Evolutionary conservation across 805 yeast species (phyloP).

Genomic region (Starmerella davenportii): DNA sequence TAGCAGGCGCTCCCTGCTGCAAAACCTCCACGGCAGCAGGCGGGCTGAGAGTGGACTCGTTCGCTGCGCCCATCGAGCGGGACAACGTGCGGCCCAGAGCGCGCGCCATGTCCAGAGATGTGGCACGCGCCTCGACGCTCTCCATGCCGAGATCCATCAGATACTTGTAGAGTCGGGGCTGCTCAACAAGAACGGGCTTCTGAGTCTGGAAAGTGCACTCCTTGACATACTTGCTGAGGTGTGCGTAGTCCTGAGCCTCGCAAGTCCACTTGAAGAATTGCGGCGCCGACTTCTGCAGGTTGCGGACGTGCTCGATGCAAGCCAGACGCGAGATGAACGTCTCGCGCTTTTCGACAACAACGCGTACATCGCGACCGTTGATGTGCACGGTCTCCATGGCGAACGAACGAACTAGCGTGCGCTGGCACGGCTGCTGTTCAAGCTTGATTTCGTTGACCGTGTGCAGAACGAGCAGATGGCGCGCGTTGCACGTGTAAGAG

Average conservation of each 20-base stretch:
- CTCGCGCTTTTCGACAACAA: constrained; percentile 13
- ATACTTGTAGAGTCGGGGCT: constrained; percentile 20
- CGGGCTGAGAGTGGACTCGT: constrained; percentile 19
- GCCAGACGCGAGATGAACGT: constrained; percentile 12
- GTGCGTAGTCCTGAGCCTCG: constrained; percentile 26
- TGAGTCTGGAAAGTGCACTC: constrained; percentile 23
- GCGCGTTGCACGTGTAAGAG: constrained; percentile 24
- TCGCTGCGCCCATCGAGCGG: background rate
- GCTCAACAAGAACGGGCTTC: constrained; percentile 25
- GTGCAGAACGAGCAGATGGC: constrained; percentile 26
- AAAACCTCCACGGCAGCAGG: constrained; percentile 3
- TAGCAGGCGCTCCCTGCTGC: no score
- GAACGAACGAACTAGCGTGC: background rate
- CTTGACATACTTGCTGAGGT: constrained; percentile 21
- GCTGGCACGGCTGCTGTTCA: background rate
- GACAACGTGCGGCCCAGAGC: background rate
- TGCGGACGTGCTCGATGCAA: background rate
- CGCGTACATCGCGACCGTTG: constrained; percentile 7
- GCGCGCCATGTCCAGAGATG: constrained; percentile 28
- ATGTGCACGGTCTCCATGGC: background rate
- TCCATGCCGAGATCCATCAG: constrained; percentile 15
- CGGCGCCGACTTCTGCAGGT: no score
- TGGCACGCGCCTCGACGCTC: constrained; percentile 23
- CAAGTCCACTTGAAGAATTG: constrained; percentile 26
- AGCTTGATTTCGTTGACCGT: constrained; percentile 20